Evolutionary conservation across 306 rosid species (phyloP).

Genomic region (Hylodesmum podocarpum): DNA sequence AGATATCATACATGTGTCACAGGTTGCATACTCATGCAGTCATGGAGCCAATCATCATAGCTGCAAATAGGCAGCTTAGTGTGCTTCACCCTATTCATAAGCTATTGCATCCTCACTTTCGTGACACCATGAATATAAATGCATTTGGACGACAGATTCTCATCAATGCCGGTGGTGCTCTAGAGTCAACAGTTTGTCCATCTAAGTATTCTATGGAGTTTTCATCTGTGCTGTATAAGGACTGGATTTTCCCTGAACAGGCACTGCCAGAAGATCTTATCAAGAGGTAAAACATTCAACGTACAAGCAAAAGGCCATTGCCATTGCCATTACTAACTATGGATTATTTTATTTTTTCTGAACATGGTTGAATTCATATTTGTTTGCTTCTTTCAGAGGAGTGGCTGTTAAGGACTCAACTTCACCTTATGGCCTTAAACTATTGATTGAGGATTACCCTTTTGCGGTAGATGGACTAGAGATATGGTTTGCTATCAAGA

Average conservation of each 20-base stretch:
- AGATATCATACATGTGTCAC: conserved; percentile 15
- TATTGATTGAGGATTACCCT: conserved; percentile 59
- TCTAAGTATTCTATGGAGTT: conserved; percentile 69
- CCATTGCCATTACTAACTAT: too few relatives aligned
- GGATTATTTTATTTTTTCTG: not conserved
- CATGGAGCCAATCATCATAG: conserved; percentile 78
- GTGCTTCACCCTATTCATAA: conserved; percentile 81
- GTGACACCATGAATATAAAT: conserved; percentile 85
- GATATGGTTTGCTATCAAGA: conserved; percentile 56
- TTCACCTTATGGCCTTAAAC: conserved; percentile 39
- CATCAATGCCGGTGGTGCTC: conserved; percentile 66
- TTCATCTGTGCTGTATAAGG: conserved; percentile 63
- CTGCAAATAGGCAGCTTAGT: conserved; percentile 79
- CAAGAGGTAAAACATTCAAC: conserved; percentile 59
- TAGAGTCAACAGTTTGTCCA: conserved; percentile 64
- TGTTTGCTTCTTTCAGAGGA: conserved; percentile 50
- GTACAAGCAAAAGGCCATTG: conserved; percentile 5
- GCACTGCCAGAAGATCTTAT: conserved; percentile 75
- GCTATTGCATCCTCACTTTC: conserved; percentile 73
- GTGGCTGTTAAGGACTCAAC: conserved; percentile 48
- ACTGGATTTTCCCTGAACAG: conserved; percentile 73
- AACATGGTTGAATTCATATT: not conserved
- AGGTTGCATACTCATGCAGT: conserved; percentile 84
- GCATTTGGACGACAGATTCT: conserved; percentile 67
- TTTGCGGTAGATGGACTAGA: conserved; percentile 60